These are phyloP conservation scores for Boletellus sp. DNA, from an alignment of 1,284 basidiomycete species.

Conservation along the genomic window DNA sequence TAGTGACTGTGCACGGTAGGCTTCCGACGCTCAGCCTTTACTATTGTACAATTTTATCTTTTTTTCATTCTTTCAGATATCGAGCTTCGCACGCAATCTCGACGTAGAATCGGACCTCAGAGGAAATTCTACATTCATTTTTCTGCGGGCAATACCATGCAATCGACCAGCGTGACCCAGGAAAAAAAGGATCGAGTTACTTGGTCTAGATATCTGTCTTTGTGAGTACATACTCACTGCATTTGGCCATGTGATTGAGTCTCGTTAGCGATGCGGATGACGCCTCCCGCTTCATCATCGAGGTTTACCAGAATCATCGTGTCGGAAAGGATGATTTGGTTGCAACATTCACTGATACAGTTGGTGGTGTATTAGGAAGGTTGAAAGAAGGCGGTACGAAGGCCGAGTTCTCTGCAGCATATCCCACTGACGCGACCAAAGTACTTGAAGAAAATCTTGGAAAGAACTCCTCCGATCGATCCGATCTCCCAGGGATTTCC, in stretches of 20 bases:
- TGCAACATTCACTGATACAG: neutral
- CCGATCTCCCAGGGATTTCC: neutral
- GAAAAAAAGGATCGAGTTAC: neutral
- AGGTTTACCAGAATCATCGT: neutral
- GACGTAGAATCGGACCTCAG: neutral
- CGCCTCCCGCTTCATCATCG: neutral
- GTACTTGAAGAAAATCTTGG: constrained; percentile 1
- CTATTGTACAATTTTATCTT: neutral
- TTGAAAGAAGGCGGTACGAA: constrained; percentile 1
- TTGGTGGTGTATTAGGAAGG: neutral
- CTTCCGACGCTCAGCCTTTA: neutral
- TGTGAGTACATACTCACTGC: neutral
- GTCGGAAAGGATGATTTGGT: neutral
- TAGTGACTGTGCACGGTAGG: too few relatives aligned
- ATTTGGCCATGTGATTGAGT: neutral
- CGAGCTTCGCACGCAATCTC: neutral
- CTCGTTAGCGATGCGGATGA: constrained; percentile 2
- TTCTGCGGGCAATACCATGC: neutral
- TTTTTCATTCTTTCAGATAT: constrained; percentile 2
- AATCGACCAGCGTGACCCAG: neutral
- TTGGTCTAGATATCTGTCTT: neutral
- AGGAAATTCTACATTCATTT: constrained; percentile 1
- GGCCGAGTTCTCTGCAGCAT: neutral
- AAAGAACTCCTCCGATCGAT: neutral
- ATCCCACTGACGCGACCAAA: neutral